These are phyloP conservation scores for Aspergillus niger DNA, from an alignment of 2,329 filamentous ascomycete genomes.

Conservation along the genomic window DNA sequence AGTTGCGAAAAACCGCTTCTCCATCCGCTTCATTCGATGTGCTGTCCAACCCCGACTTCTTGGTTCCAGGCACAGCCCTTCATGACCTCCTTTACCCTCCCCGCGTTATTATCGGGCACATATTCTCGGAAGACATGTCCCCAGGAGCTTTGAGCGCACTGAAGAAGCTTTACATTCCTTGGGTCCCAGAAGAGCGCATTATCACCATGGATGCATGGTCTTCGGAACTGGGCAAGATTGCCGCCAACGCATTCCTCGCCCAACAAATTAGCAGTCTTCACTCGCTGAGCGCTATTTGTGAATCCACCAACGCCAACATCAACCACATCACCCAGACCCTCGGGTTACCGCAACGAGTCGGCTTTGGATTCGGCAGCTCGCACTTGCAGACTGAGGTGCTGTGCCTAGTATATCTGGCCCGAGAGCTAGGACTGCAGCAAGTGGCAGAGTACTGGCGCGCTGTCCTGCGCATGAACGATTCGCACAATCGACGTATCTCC, in stretches of 20 bases:
- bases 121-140: conserved; percentile 20
- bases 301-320: conserved; percentile 18
- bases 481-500: conserved; percentile 5
- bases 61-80: conserved; percentile 19
- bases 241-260: conserved; percentile 15
- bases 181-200: conserved; percentile 20
- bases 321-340: conserved; percentile 14
- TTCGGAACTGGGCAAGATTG: conserved; percentile 18
- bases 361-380: conserved; percentile 4
- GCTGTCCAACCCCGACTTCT: conserved; percentile 25
- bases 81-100: conserved; percentile 18
- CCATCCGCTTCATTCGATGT: conserved; percentile 23
- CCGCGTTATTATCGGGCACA: conserved; percentile 24
- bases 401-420: conserved; percentile 22
- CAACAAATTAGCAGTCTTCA: conserved; percentile 21
- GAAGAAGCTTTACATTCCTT: conserved; percentile 21
- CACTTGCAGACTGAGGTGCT: conserved; percentile 16
- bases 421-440: conserved; percentile 19
- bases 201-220: conserved; percentile 28
- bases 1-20: conserved; percentile 19
- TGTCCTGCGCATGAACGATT: conserved; percentile 20
- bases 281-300: conserved; percentile 17
- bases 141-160: conserved; percentile 16
- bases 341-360: conserved; percentile 9
- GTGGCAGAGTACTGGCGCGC: conserved; percentile 23